Evolutionary conservation across 176 grass and related monocot species (phyloP).

Genomic region (Rhynchospora tenuis): DNA sequence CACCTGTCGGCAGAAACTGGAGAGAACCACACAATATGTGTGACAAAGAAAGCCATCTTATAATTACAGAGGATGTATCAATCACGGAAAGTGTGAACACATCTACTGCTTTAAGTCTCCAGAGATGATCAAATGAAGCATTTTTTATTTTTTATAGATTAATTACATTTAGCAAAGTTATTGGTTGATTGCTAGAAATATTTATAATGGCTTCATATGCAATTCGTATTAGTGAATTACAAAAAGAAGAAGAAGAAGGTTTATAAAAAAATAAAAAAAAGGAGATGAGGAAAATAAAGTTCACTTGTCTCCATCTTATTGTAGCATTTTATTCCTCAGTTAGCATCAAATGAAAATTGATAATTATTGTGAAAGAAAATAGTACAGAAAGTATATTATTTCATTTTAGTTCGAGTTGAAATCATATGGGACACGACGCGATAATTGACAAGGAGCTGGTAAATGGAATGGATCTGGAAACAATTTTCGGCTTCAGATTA

Average conservation of each 20-base stretch:
- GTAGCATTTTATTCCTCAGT: not conserved
- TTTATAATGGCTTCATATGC: not conserved
- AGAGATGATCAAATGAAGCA: not conserved
- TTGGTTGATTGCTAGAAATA: not conserved
- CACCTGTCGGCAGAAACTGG: constrained; percentile 18
- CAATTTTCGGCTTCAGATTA: too few relatives aligned
- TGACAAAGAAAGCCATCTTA: not conserved
- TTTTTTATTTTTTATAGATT: not conserved
- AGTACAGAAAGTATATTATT: not conserved
- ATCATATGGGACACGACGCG: not conserved
- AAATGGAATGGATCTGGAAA: not conserved
- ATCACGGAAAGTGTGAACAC: not conserved
- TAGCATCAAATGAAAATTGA: not conserved
- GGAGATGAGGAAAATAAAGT: not conserved
- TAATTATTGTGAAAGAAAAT: not conserved
- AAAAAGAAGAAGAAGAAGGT: not conserved
- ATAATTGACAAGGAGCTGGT: not conserved
- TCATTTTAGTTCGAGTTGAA: not conserved
- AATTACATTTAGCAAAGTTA: not conserved
- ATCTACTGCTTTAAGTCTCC: constrained; percentile 6
- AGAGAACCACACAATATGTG: not conserved
- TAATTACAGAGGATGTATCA: not conserved
- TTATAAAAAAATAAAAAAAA: not conserved
- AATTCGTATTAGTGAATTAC: not conserved
- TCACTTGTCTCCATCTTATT: not conserved